A percentile compares a stretch with the other conserved stretches of the same genome.
phyloP scores from a whole-genome alignment of 768 basidiomycete genomes.

The Phylloporus sp. region DNA sequence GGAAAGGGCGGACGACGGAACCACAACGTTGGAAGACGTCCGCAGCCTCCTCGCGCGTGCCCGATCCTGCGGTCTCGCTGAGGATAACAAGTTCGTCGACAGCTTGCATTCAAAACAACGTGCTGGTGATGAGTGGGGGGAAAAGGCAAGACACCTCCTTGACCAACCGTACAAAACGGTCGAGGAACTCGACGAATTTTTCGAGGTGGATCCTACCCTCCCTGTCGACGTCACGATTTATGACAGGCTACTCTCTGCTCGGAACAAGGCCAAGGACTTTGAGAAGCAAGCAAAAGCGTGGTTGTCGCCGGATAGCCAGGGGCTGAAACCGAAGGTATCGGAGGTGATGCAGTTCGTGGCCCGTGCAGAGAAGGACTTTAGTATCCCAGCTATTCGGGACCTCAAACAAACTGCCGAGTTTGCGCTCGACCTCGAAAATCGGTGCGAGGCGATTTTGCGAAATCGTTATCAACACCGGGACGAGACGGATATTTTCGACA shows the following conservation, averaged over 20 bases:
- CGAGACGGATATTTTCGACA: slow-evolving; percentile 62
- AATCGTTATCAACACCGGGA: slow-evolving; percentile 53
- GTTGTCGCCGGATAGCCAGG: slow-evolving; percentile 53
- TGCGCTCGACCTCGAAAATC: slow-evolving; percentile 70
- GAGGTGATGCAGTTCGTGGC: slow-evolving; percentile 66
- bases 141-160: slow-evolving; percentile 59
- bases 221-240: slow-evolving; percentile 67
- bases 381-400: slow-evolving; percentile 58
- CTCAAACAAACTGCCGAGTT: slow-evolving; percentile 69
- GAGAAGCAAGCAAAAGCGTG: slow-evolving; percentile 74
- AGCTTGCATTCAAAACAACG: slow-evolving; percentile 59
- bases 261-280: slow-evolving; percentile 69
- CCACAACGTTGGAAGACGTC: slow-evolving; percentile 71
- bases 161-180: slow-evolving; percentile 69
- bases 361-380: slow-evolving; percentile 74
- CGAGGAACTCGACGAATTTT: slow-evolving; percentile 70
- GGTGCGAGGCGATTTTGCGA: slow-evolving; percentile 69
- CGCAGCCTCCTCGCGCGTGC: slow-evolving; percentile 68
- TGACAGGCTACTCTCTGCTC: slow-evolving; percentile 58
- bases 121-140: slow-evolving; percentile 75
- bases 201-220: slow-evolving; percentile 55
- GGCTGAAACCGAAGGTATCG: slow-evolving; percentile 54
- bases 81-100: slow-evolving; percentile 60
- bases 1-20: slow-evolving; percentile 61
- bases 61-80: slow-evolving; percentile 56